These are phyloP conservation scores for Phytophthora boehmeriae DNA, from an alignment of 352 stramenopile species.

Conservation along the genomic window DNA sequence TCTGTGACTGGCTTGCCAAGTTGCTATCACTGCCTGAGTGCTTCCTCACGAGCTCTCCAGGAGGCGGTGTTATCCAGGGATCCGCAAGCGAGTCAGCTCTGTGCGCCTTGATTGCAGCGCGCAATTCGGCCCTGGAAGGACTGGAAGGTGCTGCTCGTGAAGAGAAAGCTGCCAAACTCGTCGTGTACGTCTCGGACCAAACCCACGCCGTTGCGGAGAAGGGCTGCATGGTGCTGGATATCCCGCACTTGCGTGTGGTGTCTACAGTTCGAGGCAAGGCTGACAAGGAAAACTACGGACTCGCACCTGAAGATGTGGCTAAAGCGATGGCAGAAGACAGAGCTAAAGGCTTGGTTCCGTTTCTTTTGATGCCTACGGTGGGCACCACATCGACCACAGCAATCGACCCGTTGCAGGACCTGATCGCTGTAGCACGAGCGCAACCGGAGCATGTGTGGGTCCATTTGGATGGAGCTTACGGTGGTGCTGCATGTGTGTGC, in stretches of 20 bases:
- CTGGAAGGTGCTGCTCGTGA: conserved; percentile 39
- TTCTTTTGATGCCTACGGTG: conserved; percentile 64
- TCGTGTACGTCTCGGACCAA: conserved; percentile 75
- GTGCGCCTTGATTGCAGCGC: conserved; percentile 50
- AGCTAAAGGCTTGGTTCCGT: conserved; percentile 54
- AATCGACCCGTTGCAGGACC: conserved; percentile 53
- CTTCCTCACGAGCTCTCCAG: conserved; percentile 55
- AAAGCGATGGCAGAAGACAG: conserved; percentile 58
- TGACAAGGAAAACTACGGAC: conserved; percentile 55
- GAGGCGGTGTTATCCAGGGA: conserved; percentile 72
- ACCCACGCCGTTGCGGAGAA: conserved; percentile 74
- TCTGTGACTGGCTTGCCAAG: conserved; percentile 74
- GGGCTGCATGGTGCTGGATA: conserved; percentile 69
- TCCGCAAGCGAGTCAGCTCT: conserved; percentile 66
- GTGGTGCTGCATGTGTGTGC: conserved; percentile 53
- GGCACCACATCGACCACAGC: conserved; percentile 68
- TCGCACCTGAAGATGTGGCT: conserved; percentile 53
- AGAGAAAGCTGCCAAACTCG: conserved; percentile 46
- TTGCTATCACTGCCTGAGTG: conserved; percentile 58
- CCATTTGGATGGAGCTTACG: conserved; percentile 71
- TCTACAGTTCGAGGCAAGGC: conserved; percentile 50
- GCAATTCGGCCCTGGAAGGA: conserved; percentile 41
- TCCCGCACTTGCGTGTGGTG: conserved; percentile 60
- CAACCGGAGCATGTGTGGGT: conserved; percentile 58
- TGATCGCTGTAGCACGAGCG: conserved; percentile 44